Conservation (phyloP, 768 basidiomycete species). For the Hirschioporus abietinus region DNA sequence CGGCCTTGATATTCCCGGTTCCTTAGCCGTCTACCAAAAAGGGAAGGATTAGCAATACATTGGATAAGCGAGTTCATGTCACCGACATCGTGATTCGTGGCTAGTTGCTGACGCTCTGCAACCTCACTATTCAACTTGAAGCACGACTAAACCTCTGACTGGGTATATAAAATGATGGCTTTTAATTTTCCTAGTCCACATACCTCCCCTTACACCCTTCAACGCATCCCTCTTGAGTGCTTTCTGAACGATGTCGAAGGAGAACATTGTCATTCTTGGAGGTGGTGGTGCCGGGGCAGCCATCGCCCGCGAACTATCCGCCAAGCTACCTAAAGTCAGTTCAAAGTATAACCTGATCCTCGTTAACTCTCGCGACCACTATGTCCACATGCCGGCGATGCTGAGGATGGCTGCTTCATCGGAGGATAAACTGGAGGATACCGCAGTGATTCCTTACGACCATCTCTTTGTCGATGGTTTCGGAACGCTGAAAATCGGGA, state of each 20-base stretch:
- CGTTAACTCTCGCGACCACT: slow-evolving; percentile 46
- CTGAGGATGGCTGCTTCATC: slow-evolving; percentile 49
- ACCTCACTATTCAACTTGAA: no score
- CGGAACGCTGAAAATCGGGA: slow-evolving; percentile 29
- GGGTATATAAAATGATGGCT: no score
- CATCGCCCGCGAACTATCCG: slow-evolving; percentile 42
- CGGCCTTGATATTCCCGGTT: no score
- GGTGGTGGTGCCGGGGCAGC: slow-evolving; percentile 51
- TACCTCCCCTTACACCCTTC: background rate
- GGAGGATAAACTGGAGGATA: slow-evolving; percentile 37
- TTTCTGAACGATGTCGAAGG: slow-evolving; percentile 12
- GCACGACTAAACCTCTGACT: no score
- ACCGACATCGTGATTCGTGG: no score
- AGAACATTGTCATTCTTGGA: slow-evolving; percentile 46
- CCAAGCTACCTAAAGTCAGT: slow-evolving; percentile 36
- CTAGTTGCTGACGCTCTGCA: no score
- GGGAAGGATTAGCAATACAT: no score
- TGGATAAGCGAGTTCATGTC: no score
- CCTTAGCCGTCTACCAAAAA: no score
- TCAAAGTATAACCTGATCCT: slow-evolving; percentile 47
- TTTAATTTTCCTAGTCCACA: background rate
- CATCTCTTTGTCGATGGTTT: slow-evolving; percentile 41
- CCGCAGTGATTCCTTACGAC: slow-evolving; percentile 46
- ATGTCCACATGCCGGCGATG: slow-evolving; percentile 42
- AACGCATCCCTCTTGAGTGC: background rate